phyloP scores from a whole-genome alignment of 805 yeast genomes.

The Cyberlindnera suaveolens region DNA sequence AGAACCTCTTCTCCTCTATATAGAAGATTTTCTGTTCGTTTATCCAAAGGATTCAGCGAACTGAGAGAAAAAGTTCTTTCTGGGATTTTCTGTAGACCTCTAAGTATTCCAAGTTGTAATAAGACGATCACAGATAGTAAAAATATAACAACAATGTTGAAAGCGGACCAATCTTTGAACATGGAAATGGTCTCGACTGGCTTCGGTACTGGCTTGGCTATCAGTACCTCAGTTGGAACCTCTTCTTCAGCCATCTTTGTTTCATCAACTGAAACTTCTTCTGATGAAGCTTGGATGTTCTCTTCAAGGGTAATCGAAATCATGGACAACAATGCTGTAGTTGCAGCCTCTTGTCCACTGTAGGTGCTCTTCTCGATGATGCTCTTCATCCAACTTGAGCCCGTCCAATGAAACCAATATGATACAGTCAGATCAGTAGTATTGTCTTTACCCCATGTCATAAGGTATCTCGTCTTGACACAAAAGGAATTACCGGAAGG shows the following conservation, averaged over 20 bases:
- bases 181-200: neutral
- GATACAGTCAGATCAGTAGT: constrained; percentile 55
- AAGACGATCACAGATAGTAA: constrained; percentile 8
- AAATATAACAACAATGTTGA: constrained; percentile 9
- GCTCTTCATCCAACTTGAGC: constrained; percentile 85
- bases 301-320: constrained; percentile 22
- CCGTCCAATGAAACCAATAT: constrained; percentile 84
- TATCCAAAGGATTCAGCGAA: constrained; percentile 1
- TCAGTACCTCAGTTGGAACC: neutral
- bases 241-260: constrained; percentile 1
- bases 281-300: constrained; percentile 8
- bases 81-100: constrained; percentile 2
- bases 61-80: neutral
- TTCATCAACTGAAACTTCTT: neutral
- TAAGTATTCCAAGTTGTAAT: constrained; percentile 14
- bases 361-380: constrained; percentile 81
- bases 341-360: constrained; percentile 69
- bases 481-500: constrained; percentile 85
- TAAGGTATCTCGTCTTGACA: constrained; percentile 63
- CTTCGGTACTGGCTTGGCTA: too few relatives aligned
- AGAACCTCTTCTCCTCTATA: constrained; percentile 20
- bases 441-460: constrained; percentile 70
- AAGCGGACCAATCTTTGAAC: constrained; percentile 1
- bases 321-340: constrained; percentile 37
- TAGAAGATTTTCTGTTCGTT: constrained; percentile 6